phyloP scores from a whole-genome alignment of 768 basidiomycete species.

The Harrya chromipes region DNA sequence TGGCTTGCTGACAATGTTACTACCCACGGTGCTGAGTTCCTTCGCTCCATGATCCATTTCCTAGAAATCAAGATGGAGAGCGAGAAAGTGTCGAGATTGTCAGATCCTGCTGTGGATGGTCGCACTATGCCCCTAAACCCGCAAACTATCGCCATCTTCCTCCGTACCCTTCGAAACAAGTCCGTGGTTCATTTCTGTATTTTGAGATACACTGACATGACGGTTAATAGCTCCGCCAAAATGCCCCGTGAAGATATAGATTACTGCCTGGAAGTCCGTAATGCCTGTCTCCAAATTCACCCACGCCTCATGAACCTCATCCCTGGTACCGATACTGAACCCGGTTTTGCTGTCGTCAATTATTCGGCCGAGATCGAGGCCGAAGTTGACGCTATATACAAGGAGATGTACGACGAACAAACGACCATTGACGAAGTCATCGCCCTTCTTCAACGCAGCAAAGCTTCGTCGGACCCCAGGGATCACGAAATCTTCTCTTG shows the following conservation, averaged over 20 bases:
- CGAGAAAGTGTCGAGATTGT: constrained; percentile 72
- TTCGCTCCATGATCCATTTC: constrained; percentile 84
- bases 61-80: constrained; percentile 90
- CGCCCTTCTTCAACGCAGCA: constrained; percentile 78
- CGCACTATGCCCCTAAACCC: constrained; percentile 87
- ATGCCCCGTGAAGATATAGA: constrained; percentile 79
- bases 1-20: constrained; percentile 91
- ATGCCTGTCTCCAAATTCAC: constrained; percentile 89
- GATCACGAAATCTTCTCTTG: constrained; percentile 99
- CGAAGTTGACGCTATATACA: constrained; percentile 94
- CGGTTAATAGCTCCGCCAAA: constrained; percentile 55
- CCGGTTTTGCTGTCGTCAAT: constrained; percentile 84
- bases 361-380: constrained; percentile 88
- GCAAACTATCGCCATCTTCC: constrained; percentile 86
- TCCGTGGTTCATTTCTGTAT: constrained; percentile 35
- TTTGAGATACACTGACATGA: constrained; percentile 2
- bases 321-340: constrained; percentile 84
- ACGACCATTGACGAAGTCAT: constrained; percentile 95
- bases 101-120: constrained; percentile 74
- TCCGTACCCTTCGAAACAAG: constrained; percentile 85
- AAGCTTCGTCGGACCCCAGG: constrained; percentile 73
- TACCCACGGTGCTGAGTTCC: constrained; percentile 79
- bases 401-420: constrained; percentile 96
- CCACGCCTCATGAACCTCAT: constrained; percentile 93
- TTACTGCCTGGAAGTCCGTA: constrained; percentile 88